Evolutionary conservation across 2,329 filamentous ascomycete genomes (phyloP), one percentile per base, ranked within the genome.

Genomic region (Aureobasidium sp.): DNA sequence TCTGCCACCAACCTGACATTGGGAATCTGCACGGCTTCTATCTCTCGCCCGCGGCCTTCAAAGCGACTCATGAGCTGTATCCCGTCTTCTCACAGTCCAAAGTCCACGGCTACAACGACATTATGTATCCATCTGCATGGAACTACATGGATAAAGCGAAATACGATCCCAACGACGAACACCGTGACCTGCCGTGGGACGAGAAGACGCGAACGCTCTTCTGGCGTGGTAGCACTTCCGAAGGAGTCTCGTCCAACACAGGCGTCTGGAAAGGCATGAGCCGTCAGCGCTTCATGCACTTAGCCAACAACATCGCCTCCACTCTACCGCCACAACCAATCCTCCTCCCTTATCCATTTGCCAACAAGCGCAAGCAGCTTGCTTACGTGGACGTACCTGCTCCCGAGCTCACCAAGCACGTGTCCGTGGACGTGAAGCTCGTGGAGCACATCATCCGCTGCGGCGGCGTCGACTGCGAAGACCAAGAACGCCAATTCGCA

Each of bases 51-150:
- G 81, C 86, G 8, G 78, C 81, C 0, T 78, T 84, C 64, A 81
- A 83, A 51, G 81, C 85, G 0, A 81, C 86, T 1, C 80, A 83
- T 63, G 78, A 85, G 21, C 77, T 94, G 4, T 73, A 88, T 2
- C 90, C 90, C 0, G 76, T 94, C 11, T 94, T 94, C 73, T 88
- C 88, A 63, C 81, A 88, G 61, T 86, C 84, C 51, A 90, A 90
- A 66, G 83, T 86, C 1, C 78, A 82, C 46, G 84, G 85, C 4
- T 93, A 89, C 73, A 84, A 81, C 64, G 90, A 95, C 69, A 89
- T 95, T 35, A 73, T 92, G 23, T 87, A 91, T 57, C 89, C 90
- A 0, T 77, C 79, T 66, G 72, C 81, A 0, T 84, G 81, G 81
- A 84, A 84, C 65, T 85, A 85, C 64, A 72, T 83, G 62, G 80